Evolutionary conservation across 176 grass and related monocot genomes (phyloP).

Genomic region (Ananas comosus): DNA sequence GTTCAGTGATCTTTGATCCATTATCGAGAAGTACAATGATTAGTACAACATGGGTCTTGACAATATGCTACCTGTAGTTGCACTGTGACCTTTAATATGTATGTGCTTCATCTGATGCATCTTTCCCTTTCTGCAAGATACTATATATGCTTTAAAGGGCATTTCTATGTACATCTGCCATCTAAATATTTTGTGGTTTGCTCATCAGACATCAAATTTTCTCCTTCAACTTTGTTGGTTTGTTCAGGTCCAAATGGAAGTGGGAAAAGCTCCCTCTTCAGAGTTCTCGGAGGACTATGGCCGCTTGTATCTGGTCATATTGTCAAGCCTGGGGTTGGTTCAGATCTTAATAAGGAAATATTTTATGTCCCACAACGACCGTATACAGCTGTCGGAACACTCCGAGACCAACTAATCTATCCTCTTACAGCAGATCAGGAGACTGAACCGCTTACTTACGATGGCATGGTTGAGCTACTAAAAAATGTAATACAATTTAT

Average conservation of each 20-base stretch:
- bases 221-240: background rate
- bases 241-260: slow-evolving; percentile 93
- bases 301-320: slow-evolving; percentile 92
- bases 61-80: no score
- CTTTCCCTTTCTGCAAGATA: no score
- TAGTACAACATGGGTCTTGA: no score
- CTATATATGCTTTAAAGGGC: no score
- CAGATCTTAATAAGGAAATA: slow-evolving; percentile 98
- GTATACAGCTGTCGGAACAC: slow-evolving; percentile 98
- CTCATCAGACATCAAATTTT: background rate
- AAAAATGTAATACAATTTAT: slow-evolving; percentile 68
- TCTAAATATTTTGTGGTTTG: background rate
- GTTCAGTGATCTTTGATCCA: no score
- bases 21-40: no score
- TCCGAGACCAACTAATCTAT: slow-evolving; percentile 96
- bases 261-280: slow-evolving; percentile 97
- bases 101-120: no score
- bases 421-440: slow-evolving; percentile 82
- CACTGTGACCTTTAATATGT: no score
- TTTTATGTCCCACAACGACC: slow-evolving; percentile 99
- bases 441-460: slow-evolving; percentile 57
- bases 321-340: slow-evolving; percentile 97
- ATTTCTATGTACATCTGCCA: background rate
- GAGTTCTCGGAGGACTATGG: slow-evolving; percentile 97
- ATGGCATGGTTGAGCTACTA: slow-evolving; percentile 87